Base-by-base conservation (phyloP, 257 asterid species). In the Jasminum sambac region DNA sequence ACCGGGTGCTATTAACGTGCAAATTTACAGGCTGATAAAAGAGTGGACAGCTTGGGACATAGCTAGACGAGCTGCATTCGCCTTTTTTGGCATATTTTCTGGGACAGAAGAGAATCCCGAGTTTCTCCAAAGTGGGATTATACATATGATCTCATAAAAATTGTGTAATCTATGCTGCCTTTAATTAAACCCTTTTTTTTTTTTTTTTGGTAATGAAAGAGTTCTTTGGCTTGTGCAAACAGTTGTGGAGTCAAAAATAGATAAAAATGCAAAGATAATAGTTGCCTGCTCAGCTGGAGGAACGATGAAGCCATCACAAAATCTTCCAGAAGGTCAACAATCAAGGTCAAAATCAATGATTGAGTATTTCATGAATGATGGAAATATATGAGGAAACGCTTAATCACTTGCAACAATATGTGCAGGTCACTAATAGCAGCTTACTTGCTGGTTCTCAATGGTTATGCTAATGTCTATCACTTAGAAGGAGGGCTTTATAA, bases 11-110 rank as follows among this genome's bases (percentile, higher is more conserved):
- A 81, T 94, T 37, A 90, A 90, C 79, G 97, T 90, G 79, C 95
- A 94, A 84, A 87, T 94, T 78, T 94, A 90, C 69, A 84, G 98
- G 85, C 95, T 94, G 52, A 94, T 94, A 76, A 94, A 94, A 86
- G 98, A 94, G 74, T 94, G 98, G 98, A 91, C 97, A 11, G 95
- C 98, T 10, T 94, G 98, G 97, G 98, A 94, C 81, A 94, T 94
- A 69, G 92, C 97, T 21, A 83, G 98, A 77, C 80, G 98, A 50
- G 96, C 85, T 65, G 98, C 98, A 37, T 94, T 91, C 76, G 98
- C 98, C 8, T 94, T 94, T 80, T 90, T 90, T 44, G 98, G 98
- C 62, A 90, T 90, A 68, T 87, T 94, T 74, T 75, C 86, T 52
- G 97, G 97, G 78, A 90, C 98, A 64, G 98, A 93, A 82, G 98